These are phyloP conservation scores for Termitomyces sp. DNA, from an alignment of 768 basidiomycete species.

Conservation along the genomic window DNA sequence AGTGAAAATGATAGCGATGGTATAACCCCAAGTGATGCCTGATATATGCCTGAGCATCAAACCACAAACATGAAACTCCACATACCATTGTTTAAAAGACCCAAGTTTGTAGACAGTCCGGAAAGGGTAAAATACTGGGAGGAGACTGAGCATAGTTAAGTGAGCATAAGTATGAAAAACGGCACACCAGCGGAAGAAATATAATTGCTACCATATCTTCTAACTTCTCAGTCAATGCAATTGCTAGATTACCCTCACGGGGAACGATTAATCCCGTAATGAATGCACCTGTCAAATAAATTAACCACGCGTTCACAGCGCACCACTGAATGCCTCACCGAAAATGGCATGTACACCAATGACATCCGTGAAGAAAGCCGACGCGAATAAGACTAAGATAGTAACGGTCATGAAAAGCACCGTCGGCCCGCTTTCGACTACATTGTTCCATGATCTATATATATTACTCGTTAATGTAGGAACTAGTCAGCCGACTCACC, in stretches of 20 bases:
- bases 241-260: slow-evolving; percentile 80
- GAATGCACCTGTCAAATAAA: slow-evolving; percentile 58
- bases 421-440: slow-evolving; percentile 72
- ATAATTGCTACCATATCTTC: slow-evolving; percentile 92
- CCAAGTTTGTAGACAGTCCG: slow-evolving; percentile 85
- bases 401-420: slow-evolving; percentile 86
- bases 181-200: slow-evolving; percentile 72
- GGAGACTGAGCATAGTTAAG: not conserved
- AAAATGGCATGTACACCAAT: slow-evolving; percentile 93
- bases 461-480: not conserved
- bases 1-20: slow-evolving; percentile 67
- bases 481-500: slow-evolving; percentile 25
- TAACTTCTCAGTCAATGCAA: slow-evolving; percentile 88
- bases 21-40: slow-evolving; percentile 87
- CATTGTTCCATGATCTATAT: not conserved
- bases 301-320: not conserved
- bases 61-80: not conserved
- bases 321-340: slow-evolving; percentile 34
- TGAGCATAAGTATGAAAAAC: slow-evolving; percentile 1
- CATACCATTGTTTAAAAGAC: slow-evolving; percentile 70
- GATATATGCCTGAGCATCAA: not conserved
- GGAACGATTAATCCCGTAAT: slow-evolving; percentile 79
- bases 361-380: slow-evolving; percentile 89
- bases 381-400: slow-evolving; percentile 76
- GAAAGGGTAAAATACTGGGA: slow-evolving; percentile 88